Percentiles rank a stretch among this genome's conserved stretches.
phyloP scores from a whole-genome alignment of 2,329 filamentous ascomycete species.

The Colletotrichum zoysiae region DNA sequence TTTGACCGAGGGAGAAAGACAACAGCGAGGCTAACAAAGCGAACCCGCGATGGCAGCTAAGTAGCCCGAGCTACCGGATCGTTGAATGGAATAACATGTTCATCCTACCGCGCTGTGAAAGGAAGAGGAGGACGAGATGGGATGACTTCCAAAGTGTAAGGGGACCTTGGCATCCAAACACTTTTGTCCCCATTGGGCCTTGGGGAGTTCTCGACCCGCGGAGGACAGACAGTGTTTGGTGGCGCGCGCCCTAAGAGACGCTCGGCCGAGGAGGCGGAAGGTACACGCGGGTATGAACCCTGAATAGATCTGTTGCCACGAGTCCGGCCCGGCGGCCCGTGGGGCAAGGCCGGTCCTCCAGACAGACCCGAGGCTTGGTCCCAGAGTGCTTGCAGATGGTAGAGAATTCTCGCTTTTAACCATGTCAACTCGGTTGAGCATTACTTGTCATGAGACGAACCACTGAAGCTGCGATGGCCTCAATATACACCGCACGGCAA shows the following conservation, averaged over 20 bases:
- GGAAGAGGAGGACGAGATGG: not conserved
- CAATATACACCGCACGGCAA: not conserved
- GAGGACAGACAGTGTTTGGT: not conserved
- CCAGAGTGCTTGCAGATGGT: not conserved
- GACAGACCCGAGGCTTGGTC: not conserved
- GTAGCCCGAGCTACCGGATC: not conserved
- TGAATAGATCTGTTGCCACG: not conserved
- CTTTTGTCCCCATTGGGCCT: not conserved
- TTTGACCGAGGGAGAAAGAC: not conserved
- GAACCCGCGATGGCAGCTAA: not conserved
- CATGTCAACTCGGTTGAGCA: not conserved
- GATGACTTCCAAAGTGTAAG: not conserved
- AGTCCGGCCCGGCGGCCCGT: not conserved
- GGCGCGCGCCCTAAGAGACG: not conserved
- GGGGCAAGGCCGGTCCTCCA: not conserved
- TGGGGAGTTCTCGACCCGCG: not conserved
- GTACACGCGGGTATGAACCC: not conserved
- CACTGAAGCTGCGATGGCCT: not conserved
- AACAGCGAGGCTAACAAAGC: not conserved
- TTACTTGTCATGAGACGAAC: not conserved
- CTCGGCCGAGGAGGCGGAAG: not conserved
- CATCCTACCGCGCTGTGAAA: not conserved
- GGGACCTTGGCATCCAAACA: not conserved
- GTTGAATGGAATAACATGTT: no score
- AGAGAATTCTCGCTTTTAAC: not conserved